A percentile compares a stretch with the other conserved stretches of the same genome.
phyloP scores from a whole-genome alignment of 2,329 filamentous ascomycete species.

The Fusarium torulosum region DNA sequence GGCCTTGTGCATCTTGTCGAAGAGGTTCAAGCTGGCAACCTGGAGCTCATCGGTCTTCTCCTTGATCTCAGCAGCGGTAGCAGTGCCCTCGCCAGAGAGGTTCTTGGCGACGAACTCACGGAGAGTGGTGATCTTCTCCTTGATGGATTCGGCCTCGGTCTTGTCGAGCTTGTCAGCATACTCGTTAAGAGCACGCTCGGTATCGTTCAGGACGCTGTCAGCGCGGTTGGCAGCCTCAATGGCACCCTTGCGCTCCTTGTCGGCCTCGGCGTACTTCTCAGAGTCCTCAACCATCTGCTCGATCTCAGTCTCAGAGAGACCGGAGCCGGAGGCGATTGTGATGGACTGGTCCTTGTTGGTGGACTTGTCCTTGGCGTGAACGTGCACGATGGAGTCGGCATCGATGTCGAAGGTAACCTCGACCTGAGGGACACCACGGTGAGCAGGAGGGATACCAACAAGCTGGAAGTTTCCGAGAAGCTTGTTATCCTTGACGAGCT shows the following conservation, averaged over 20 bases:
- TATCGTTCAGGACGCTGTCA: conserved; percentile 96
- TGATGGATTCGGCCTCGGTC: conserved; percentile 91
- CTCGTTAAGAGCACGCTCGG: conserved; percentile 98
- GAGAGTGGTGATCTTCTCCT: conserved; percentile 89
- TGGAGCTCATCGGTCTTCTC: conserved; percentile 98
- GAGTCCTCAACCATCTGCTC: conserved; percentile 98
- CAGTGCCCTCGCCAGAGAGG: conserved; percentile 89
- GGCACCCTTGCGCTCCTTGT: conserved; percentile 95
- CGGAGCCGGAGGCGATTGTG: conserved; percentile 97
- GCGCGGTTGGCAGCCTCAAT: conserved; percentile 98
- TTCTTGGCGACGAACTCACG: conserved; percentile 94
- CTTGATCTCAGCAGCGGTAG: conserved; percentile 94
- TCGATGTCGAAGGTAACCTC: conserved; percentile 99
- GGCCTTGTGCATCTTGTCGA: conserved; percentile 99
- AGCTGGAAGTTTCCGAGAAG: conserved; percentile 99
- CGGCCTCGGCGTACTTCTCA: conserved; percentile 92
- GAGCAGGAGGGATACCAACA: conserved; percentile 94
- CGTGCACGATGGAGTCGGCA: conserved; percentile 96
- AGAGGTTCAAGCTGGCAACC: conserved; percentile 93
- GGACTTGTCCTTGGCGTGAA: conserved; percentile 98
- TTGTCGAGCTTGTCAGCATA: conserved; percentile 97
- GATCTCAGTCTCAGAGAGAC: conserved; percentile 94
- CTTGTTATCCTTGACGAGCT: conserved; percentile 99
- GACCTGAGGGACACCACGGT: conserved; percentile 95
- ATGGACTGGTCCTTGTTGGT: conserved; percentile 99